Evolutionary conservation across 371 early-diverging fungal species (phyloP).

Genomic region (Haplosporangium sp.): DNA sequence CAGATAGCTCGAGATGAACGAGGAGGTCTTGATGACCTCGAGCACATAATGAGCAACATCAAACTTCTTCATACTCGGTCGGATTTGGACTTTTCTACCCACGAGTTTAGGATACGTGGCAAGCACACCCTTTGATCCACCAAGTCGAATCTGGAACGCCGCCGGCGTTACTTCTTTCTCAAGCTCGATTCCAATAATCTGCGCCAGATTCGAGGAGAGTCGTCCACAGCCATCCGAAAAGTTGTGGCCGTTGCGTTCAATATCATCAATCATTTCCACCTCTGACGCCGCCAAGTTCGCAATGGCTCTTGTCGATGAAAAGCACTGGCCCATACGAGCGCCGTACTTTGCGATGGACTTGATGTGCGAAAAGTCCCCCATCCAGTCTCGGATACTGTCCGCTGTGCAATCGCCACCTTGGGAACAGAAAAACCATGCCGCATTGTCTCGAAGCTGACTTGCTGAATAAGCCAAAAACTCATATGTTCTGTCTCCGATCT

Average conservation of each 20-base stretch:
- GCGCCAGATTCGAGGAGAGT: constrained; percentile 67
- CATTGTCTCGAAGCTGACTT: constrained; percentile 75
- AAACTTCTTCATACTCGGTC: constrained; percentile 82
- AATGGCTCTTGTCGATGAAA: constrained; percentile 73
- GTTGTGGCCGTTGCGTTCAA: constrained; percentile 63
- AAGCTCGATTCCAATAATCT: constrained; percentile 61
- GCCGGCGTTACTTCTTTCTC: constrained; percentile 66
- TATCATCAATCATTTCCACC: constrained; percentile 65
- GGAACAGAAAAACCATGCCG: constrained; percentile 78
- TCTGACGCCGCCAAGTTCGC: constrained; percentile 50
- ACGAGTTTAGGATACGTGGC: constrained; percentile 24
- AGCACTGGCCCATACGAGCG: constrained; percentile 83
- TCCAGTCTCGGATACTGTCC: constrained; percentile 71
- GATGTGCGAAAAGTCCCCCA: constrained; percentile 79
- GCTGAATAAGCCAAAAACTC: constrained; percentile 80
- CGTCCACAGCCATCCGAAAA: constrained; percentile 92
- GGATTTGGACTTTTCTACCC: constrained; percentile 57
- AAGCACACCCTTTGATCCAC: constrained; percentile 86
- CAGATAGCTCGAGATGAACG: constrained; percentile 68
- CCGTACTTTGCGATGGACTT: constrained; percentile 79
- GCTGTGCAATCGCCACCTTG: constrained; percentile 53
- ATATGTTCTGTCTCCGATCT: constrained; percentile 67
- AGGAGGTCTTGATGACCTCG: constrained; percentile 72
- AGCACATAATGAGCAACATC: constrained; percentile 65
- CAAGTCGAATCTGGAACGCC: constrained; percentile 86